These are phyloP conservation scores for Termitomyces heimii DNA, from an alignment of 768 basidiomycete species.

Conservation along the genomic window DNA sequence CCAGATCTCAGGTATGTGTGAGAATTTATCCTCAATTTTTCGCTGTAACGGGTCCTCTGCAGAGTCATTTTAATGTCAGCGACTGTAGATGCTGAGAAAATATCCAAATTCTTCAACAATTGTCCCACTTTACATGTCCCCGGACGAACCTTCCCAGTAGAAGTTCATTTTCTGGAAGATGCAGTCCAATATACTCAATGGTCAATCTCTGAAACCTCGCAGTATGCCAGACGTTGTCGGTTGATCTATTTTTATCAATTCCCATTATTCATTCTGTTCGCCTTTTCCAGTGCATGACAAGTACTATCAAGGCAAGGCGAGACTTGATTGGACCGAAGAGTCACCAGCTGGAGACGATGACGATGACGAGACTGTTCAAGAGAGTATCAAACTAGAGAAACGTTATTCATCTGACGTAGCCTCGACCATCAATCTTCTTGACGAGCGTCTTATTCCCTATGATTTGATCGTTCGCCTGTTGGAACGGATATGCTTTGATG, in stretches of 20 bases:
- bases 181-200: conserved; percentile 79
- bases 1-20: conserved; percentile 73
- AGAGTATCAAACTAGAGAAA: conserved; percentile 57
- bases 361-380: conserved; percentile 45
- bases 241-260: conserved; percentile 3
- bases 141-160: conserved; percentile 92
- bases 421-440: conserved; percentile 75
- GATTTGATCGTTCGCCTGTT: conserved; percentile 83
- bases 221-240: conserved; percentile 70
- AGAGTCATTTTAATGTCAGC: conserved; percentile 97
- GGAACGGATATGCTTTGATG: conserved; percentile 77
- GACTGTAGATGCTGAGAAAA: conserved; percentile 87
- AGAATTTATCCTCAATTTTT: not conserved
- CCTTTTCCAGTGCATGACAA: conserved; percentile 48
- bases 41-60: conserved; percentile 1
- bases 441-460: conserved; percentile 86
- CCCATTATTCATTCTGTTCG: not conserved
- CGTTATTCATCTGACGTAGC: conserved; percentile 76
- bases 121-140: conserved; percentile 85
- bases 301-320: conserved; percentile 54
- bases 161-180: conserved; percentile 83
- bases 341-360: conserved; percentile 55
- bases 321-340: conserved; percentile 80
- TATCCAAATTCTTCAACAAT: conserved; percentile 83
- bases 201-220: conserved; percentile 74